Base-by-base conservation (phyloP, 495 filamentous ascomycete species). In the Trichoderma gamsii region DNA sequence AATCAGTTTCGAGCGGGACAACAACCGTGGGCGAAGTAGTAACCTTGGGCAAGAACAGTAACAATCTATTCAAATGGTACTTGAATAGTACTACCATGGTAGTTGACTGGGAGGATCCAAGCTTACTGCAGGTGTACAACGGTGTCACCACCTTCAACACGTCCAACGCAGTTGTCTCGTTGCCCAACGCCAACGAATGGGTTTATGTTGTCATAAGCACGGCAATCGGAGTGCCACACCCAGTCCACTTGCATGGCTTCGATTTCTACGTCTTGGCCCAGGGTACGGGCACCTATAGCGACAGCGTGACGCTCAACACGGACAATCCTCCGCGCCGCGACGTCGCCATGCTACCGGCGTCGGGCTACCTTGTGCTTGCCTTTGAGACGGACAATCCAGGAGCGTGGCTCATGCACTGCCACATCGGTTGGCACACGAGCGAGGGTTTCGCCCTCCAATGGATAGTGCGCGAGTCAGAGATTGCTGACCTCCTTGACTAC, bases 221-320 rank as follows among this genome's bases (percentile, higher is more conserved):
- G 8, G 46, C 0, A 72, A 72, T 64, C 70, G 71, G 4, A 71
- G 66, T 63, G 11, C 70, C 71, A 41, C 86, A 82, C 64, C 85
- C 83, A 15, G 82, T 87, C 43, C 84, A 88, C 68, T 73, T 89
- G 13, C 84, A 87, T 72, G 86, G 85, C 1, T 81, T 89, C 72
- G 80, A 87, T 67, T 89, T 89, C 75, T 76, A 74, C 52, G 77
- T 87, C 12, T 74, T 89, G 4, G 79, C 79, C 16, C 81, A 87
- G 68, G 79, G 76, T 46, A 23, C 66, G 8, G 74, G 70, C 21
- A 74, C 73, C 27, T 76, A 72, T 73, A 56, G 21, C 56, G n/a
- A 27, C 18, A 16, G 35, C 5, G 52, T 59, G 56, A 68, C 63
- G 13, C 71, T 85, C 16, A 76, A 80, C 9, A 74, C 77, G 63